Percentiles rank a stretch among this genome's conserved stretches.
Evolutionary conservation across 345 rosid species (phyloP).

Genomic region (Eutrema heterophyllum): DNA sequence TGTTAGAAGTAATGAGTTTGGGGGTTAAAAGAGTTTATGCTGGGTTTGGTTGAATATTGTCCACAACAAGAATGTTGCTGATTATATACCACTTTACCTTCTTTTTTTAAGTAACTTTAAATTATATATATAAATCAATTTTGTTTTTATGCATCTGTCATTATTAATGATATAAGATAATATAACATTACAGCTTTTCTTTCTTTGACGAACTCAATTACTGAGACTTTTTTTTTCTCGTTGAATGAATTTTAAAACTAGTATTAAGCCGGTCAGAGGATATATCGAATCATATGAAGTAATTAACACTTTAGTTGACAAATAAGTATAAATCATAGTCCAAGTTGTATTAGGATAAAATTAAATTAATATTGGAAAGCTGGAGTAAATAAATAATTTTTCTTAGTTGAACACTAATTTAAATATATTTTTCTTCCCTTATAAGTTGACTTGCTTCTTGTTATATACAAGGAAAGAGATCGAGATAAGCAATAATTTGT

Average conservation of each 20-base stretch:
- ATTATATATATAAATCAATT: background rate
- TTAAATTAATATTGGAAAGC: background rate
- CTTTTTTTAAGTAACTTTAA: background rate
- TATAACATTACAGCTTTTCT: background rate
- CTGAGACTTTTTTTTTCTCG: background rate
- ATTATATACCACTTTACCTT: background rate
- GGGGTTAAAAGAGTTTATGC: background rate
- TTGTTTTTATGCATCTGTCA: background rate
- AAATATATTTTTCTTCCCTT: background rate
- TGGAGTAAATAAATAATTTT: background rate
- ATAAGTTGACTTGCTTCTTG: background rate
- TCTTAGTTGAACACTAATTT: background rate
- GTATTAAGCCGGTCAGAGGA: background rate
- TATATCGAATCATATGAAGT: slow-evolving; percentile 7
- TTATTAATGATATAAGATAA: background rate
- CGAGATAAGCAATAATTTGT: background rate
- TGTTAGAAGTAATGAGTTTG: slow-evolving; percentile 19
- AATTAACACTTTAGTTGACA: background rate
- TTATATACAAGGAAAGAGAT: background rate
- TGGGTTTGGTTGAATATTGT: background rate
- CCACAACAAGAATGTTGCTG: background rate
- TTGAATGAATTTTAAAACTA: background rate
- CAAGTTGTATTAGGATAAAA: background rate
- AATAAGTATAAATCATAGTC: background rate
- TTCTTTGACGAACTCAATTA: background rate